Evolutionary conservation across 306 rosid species (phyloP).

Genomic region (Rosa lucieae): DNA sequence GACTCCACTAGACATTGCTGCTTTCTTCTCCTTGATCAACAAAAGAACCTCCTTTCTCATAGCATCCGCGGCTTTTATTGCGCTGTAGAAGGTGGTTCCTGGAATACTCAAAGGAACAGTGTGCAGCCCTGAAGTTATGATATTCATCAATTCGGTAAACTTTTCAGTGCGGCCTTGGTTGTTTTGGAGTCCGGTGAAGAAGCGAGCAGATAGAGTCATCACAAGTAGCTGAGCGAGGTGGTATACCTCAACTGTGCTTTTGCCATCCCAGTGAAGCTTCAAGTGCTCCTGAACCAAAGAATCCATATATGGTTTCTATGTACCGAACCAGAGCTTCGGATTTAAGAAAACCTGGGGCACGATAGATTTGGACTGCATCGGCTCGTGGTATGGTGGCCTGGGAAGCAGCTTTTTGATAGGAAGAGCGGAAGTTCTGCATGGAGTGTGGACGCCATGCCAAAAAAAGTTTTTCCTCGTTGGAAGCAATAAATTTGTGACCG

Average conservation of each 20-base stretch:
- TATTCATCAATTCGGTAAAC: not conserved
- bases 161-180: not conserved
- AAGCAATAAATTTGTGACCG: not conserved
- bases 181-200: constrained; percentile 14
- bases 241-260: constrained; percentile 4
- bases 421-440: constrained; percentile 11
- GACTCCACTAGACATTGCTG: not conserved
- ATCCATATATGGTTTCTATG: constrained; percentile 9
- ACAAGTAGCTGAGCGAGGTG: constrained; percentile 8
- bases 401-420: constrained; percentile 11
- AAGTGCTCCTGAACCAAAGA: constrained; percentile 8
- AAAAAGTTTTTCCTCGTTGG: constrained; percentile 17
- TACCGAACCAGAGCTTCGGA: constrained; percentile 9
- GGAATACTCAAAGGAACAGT: not conserved
- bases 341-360: constrained; percentile 17
- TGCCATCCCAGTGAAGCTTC: constrained; percentile 6
- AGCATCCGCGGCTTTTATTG: constrained; percentile 3
- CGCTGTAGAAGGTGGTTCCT: not conserved
- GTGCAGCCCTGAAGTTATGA: constrained; percentile 1
- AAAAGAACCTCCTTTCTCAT: not conserved
- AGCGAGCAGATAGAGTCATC: not conserved
- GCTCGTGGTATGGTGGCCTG: not conserved
- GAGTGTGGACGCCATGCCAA: constrained; percentile 8
- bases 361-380: not conserved
- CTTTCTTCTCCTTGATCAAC: constrained; percentile 18